A percentile compares a stretch with the other conserved stretches of the same genome.
Evolutionary conservation across 768 basidiomycete genomes (phyloP).

Genomic region (Cystofilobasidium ferigula): DNA sequence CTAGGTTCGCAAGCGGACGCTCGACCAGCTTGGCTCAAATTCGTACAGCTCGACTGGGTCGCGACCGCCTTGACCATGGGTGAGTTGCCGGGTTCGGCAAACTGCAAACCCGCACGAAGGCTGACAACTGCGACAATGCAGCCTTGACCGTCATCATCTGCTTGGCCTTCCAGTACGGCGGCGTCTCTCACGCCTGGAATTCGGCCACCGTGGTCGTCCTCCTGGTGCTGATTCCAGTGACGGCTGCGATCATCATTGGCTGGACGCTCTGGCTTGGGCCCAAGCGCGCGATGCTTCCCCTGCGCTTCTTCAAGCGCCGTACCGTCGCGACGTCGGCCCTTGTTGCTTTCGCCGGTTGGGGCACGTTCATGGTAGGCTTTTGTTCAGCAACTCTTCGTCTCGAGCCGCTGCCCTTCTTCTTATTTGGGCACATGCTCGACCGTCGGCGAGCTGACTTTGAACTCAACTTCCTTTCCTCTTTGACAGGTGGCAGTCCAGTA

Average conservation of each 20-base stretch:
- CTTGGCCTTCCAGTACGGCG: slow-evolving; percentile 14
- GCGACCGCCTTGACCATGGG: slow-evolving; percentile 7
- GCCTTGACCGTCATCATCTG: not conserved
- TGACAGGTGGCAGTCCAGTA: slow-evolving; percentile 15
- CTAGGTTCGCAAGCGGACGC: slow-evolving; percentile 7
- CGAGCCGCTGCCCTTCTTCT: no score
- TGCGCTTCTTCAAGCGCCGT: slow-evolving; percentile 5
- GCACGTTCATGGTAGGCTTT: slow-evolving; percentile 19
- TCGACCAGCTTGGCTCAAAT: slow-evolving; percentile 1
- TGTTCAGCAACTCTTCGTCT: no score
- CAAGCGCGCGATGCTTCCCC: slow-evolving; percentile 18
- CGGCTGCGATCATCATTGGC: slow-evolving; percentile 1
- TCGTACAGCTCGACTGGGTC: slow-evolving; percentile 25
- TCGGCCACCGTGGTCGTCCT: slow-evolving; percentile 14
- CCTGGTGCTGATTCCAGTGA: slow-evolving; percentile 21
- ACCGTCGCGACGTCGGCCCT: slow-evolving; percentile 1
- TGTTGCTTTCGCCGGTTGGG: not conserved
- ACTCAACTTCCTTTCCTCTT: no score
- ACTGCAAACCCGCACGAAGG: no score
- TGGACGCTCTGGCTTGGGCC: slow-evolving; percentile 18
- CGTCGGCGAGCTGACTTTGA: no score
- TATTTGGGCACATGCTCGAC: no score
- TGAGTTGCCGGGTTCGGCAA: no score
- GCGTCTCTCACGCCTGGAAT: slow-evolving; percentile 7
- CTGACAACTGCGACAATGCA: no score